Evolutionary conservation across 164 flowering plant species (phyloP).

Genomic region (Stephania japonica): DNA sequence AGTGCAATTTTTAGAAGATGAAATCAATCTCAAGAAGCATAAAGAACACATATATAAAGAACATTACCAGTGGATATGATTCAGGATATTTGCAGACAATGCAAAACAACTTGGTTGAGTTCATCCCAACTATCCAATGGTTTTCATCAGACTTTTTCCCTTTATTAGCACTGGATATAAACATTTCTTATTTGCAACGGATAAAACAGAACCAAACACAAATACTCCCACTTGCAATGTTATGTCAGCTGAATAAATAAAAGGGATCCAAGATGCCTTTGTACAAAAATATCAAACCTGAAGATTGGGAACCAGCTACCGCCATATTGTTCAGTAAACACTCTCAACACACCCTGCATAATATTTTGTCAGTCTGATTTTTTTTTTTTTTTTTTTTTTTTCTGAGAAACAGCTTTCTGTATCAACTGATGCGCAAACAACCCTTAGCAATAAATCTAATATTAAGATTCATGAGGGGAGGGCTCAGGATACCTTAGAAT

Average conservation of each 20-base stretch:
- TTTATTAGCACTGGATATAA: conserved; percentile 52
- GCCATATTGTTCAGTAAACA: conserved; percentile 69
- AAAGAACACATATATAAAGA: not conserved
- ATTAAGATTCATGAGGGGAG: conserved; percentile 1
- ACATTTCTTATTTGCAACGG: not conserved
- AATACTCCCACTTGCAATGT: not conserved
- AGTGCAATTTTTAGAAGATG: not conserved
- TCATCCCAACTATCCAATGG: conserved; percentile 91
- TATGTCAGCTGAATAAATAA: not conserved
- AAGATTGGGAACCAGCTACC: conserved; percentile 95
- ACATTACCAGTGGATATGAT: conserved; percentile 63
- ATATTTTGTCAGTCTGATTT: too few relatives aligned
- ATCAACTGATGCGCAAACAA: conserved; percentile 13
- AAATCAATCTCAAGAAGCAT: not conserved
- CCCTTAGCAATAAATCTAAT: not conserved
- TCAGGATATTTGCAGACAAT: conserved; percentile 80
- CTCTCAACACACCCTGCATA: conserved; percentile 77
- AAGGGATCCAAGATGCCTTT: not conserved
- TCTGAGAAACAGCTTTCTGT: not conserved
- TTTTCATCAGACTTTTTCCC: conserved; percentile 59
- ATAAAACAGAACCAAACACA: not conserved
- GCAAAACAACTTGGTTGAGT: conserved; percentile 67
- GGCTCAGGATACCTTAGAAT: conserved; percentile 67
- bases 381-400: too few relatives aligned
- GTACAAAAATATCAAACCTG: conserved; percentile 42